A percentile compares a stretch with the other conserved stretches of the same genome.
Evolutionary conservation across 2,329 filamentous ascomycete genomes (phyloP).

Genomic region (Chaetomiaceae sp.): DNA sequence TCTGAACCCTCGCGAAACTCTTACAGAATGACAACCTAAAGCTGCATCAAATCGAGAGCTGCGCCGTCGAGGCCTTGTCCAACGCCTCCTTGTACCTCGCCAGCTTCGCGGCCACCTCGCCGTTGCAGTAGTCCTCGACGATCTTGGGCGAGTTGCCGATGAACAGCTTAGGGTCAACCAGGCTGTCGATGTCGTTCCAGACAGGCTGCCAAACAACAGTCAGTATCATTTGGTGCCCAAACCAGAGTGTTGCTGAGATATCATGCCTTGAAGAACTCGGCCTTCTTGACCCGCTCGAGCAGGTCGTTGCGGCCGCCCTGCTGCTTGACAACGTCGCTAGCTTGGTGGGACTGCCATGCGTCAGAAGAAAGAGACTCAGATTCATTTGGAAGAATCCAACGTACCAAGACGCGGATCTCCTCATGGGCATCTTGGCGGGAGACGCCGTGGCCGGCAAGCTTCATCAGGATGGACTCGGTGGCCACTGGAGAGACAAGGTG

Average conservation of each 20-base stretch:
- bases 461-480: conserved; percentile 65
- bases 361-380: background rate
- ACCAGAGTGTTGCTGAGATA: too few relatives aligned
- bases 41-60: conserved; percentile 20
- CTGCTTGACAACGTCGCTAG: conserved; percentile 44
- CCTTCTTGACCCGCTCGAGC: conserved; percentile 66
- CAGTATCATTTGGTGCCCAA: too few relatives aligned
- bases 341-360: conserved; percentile 30
- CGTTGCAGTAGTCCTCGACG: conserved; percentile 24
- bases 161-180: conserved; percentile 56
- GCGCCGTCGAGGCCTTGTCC: conserved; percentile 18
- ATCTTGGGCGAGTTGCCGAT: conserved; percentile 24
- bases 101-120: conserved; percentile 20
- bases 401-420: conserved; percentile 67
- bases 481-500: conserved; percentile 8
- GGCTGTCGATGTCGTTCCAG: conserved; percentile 58
- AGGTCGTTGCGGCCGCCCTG: conserved; percentile 73
- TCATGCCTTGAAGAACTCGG: conserved; percentile 58
- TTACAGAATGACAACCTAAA: background rate
- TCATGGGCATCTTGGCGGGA: conserved; percentile 81
- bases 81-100: conserved; percentile 20
- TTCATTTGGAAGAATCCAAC: background rate
- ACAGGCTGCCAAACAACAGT: conserved; percentile 52
- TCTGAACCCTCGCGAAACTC: background rate
- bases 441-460: conserved; percentile 61